Evolutionary conservation across 78 protist species (phyloP).

Genomic region (Dictyostelium citrinum): DNA sequence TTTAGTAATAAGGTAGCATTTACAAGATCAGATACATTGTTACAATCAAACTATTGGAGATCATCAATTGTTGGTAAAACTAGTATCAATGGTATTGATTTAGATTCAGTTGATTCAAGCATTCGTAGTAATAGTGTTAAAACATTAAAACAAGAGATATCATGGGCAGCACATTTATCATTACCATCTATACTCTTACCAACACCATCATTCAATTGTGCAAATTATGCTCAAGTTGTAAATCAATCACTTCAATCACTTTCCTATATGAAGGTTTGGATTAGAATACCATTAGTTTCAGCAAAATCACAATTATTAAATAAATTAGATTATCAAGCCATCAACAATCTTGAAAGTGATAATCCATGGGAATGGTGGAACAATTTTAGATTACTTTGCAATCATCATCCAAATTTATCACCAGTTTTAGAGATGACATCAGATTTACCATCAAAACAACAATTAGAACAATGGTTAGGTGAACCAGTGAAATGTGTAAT

Average conservation of each 20-base stretch:
- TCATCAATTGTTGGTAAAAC: conserved; percentile 74
- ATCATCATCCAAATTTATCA: conserved; percentile 55
- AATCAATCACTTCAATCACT: conserved; percentile 20
- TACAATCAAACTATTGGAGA: conserved; percentile 70
- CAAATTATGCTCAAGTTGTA: conserved; percentile 64
- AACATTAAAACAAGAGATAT: conserved; percentile 74
- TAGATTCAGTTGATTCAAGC: conserved; percentile 5
- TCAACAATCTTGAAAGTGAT: not conserved
- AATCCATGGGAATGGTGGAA: conserved; percentile 89
- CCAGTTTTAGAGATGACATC: conserved; percentile 72
- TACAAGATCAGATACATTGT: conserved; percentile 74
- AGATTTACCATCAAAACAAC: conserved; percentile 45
- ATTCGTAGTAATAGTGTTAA: not conserved
- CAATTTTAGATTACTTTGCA: conserved; percentile 69
- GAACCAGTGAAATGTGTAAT: conserved; percentile 86
- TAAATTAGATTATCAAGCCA: not conserved
- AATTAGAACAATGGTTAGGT: conserved; percentile 83
- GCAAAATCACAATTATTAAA: not conserved
- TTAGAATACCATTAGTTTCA: conserved; percentile 70
- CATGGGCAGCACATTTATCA: conserved; percentile 86
- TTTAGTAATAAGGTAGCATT: conserved; percentile 32
- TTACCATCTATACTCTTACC: conserved; percentile 83
- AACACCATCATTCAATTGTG: conserved; percentile 17
- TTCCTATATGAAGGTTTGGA: conserved; percentile 64
- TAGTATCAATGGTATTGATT: not conserved